Evolutionary conservation across 306 rosid species (phyloP).

Genomic region (Cicer chorassanicum): DNA sequence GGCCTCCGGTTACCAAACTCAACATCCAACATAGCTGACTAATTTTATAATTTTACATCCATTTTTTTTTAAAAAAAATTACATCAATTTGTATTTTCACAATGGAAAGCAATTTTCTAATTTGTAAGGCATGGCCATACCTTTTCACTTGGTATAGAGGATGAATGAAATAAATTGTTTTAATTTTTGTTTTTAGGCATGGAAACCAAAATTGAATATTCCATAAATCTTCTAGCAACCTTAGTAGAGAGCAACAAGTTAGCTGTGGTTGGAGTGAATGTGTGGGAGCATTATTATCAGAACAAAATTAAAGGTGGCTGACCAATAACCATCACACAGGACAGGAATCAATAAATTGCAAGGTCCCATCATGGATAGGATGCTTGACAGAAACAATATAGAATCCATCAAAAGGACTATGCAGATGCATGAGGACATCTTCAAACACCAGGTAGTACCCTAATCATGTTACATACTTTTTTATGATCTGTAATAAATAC

Average conservation of each 20-base stretch:
- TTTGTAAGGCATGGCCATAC: no score
- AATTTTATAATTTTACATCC: neutral
- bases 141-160: no score
- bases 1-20: no score
- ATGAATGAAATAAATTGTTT: neutral
- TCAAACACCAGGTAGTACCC: conserved; percentile 76
- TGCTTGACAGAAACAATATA: conserved; percentile 58
- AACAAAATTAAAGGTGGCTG: conserved; percentile 46
- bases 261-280: conserved; percentile 65
- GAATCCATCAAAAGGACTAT: conserved; percentile 80
- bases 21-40: neutral
- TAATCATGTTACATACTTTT: neutral
- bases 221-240: conserved; percentile 64
- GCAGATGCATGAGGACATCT: conserved; percentile 85
- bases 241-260: conserved; percentile 57
- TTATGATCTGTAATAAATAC: no score
- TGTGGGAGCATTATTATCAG: conserved; percentile 64
- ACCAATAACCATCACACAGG: conserved; percentile 43
- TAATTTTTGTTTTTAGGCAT: conserved; percentile 56
- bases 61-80: neutral
- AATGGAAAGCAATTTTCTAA: no score
- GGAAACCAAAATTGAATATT: conserved; percentile 81
- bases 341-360: conserved; percentile 49
- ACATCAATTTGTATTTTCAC: no score
- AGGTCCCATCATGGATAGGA: conserved; percentile 64